Evolutionary conservation across 2,329 filamentous ascomycete genomes (phyloP), one percentile per base, ranked within the genome.

Genomic region (Parastagonospora nodorum): DNA sequence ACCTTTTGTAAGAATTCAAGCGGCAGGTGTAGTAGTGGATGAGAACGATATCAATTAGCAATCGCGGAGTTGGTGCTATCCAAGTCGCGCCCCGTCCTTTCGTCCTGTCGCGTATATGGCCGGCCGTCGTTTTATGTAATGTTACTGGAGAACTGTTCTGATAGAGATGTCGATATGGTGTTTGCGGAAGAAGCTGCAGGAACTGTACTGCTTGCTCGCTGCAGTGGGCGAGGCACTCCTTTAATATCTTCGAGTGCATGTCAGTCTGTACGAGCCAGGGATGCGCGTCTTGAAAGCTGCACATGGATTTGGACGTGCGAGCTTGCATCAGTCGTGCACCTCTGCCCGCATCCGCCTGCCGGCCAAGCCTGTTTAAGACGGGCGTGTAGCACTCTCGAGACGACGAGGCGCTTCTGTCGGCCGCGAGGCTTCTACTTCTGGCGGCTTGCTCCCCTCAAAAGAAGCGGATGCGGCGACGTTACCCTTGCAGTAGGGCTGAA

Each of bases 401-500:
- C 50, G 60, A 61, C 43, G 51, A 56, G 59, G 59, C 68, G 64
- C 64, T 57, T 55, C 51, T 41, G 45, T 50, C 51, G 57, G 60
- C 58, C 62, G 50, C 64, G 49, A 55, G 53, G 55, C 61, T 55
- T 61, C 57, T 61, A 51, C 51, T 56, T 58, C 48, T 55, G 60
- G 61, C 55, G 57, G 53, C 44, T 45, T 37, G 38, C 47, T 61
- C 53, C 51, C 19, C 55, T 45, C 43, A 57, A 50, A 54, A 49
- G 51, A 42, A 57, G 41, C 53, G 46, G 55, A 57, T 61, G 59
- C 60, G 64, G 53, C 57, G 57, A 45, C 51, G 56, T 53, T 57
- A 61, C 62, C 69, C 67, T 71, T 72, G 65, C 67, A 69, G 68
- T 64, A 71, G 57, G 66, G 65, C 67, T 72, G 66, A 68, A 50